These are phyloP conservation scores for Claviceps paspali DNA, from an alignment of 2,329 filamentous ascomycete species.

Conservation along the genomic window DNA sequence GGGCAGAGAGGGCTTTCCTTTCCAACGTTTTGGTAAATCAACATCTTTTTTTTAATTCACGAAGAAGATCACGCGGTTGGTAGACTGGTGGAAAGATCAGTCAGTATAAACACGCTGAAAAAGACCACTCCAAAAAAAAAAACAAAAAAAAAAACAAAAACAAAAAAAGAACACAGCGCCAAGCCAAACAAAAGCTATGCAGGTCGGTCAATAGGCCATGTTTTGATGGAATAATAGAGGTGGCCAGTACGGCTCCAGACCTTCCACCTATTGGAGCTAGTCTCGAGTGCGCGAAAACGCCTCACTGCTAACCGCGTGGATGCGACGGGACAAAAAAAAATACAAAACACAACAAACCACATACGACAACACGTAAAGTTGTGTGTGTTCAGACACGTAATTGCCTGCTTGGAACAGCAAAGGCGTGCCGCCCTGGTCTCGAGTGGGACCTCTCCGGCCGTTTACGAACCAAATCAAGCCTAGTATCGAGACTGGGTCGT, in stretches of 20 bases:
- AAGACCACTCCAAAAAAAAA: no score
- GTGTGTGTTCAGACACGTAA: background rate
- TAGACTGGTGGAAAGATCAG: no score
- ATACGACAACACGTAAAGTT: background rate
- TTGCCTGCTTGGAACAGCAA: background rate
- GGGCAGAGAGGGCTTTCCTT: no score
- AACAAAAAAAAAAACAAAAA: no score
- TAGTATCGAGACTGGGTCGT: slow-evolving; percentile 3
- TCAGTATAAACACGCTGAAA: no score
- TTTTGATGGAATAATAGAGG: background rate
- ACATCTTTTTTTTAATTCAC: no score
- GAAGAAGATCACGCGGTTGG: no score
- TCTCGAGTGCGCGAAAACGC: background rate
- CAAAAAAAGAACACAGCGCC: no score
- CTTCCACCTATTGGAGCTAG: background rate
- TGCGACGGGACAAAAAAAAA: background rate
- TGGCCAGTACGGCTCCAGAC: background rate
- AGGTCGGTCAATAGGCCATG: no score
- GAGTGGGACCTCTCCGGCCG: slow-evolving; percentile 6
- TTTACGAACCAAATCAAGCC: slow-evolving; percentile 7
- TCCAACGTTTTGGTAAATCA: no score
- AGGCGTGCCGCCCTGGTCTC: background rate
- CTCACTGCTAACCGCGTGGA: background rate
- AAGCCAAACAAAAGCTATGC: no score
- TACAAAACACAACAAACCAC: background rate